Evolutionary conservation across 2,329 filamentous ascomycete genomes (phyloP), one percentile per base, ranked within the genome.

Genomic region (Coniochaeta pulveracea): DNA sequence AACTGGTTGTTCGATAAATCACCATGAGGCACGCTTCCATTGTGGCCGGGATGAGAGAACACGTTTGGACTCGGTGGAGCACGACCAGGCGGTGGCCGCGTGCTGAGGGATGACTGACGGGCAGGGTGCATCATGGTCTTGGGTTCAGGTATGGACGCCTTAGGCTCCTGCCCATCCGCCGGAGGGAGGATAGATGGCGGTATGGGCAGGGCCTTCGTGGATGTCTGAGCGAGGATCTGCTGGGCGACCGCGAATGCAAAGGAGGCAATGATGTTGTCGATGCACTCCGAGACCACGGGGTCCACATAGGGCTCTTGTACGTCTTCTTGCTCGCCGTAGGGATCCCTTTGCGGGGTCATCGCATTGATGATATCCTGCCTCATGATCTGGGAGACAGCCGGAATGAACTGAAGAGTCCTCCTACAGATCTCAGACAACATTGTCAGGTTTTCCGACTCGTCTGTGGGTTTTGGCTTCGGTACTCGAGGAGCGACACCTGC

Each of bases 361-460:
- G 80, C 76, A n/a, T 69, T 64, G 29, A 75, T 58, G 3, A 96
- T 63, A 48, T 96, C 91, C 35, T 75, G 70, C 34, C 86, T 74
- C 60, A 96, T 76, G 15, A 86, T 75, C 34, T 83, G 75, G 3
- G 85, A 82, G 23, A 85, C 78, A 24, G 80, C 73, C 2, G 84
- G 80, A 23, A 96, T 80, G 46, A 95, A 96, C 40, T 84, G 79
- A 8, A 91, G 68, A 2, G 85, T 79, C 37, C 88, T 72, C 39
- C 77, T 76, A 50, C 86, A 93, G 18, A 95, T 75, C 48, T 96
- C 86, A 1, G 85, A 81, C n/a, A 95, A 68, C 40, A 86, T 74
- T 8, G 72, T 61, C 16, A 95, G 58, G 45, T 93, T 81, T 52
- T 93, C 85, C 1, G 67, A 52, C 39, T 82, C 79, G 26, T 76